phyloP scores from a whole-genome alignment of 306 rosid species.

The Prunus mume region DNA sequence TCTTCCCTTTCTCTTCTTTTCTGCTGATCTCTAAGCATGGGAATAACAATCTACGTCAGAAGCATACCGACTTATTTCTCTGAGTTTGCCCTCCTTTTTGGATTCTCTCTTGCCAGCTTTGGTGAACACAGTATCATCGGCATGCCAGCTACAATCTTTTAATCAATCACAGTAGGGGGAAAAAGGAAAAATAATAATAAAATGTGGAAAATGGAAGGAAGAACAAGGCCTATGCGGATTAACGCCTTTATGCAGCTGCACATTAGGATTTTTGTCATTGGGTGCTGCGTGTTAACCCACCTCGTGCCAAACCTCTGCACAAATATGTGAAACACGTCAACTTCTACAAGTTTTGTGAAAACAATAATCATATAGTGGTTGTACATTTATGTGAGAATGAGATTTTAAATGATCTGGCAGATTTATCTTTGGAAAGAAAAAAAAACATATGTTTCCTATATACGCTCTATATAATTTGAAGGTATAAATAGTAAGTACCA shows the following conservation, averaged over 20 bases:
- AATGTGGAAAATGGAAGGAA: conserved; percentile 25
- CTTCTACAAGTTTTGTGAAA: background rate
- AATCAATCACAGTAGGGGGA: conserved; percentile 48
- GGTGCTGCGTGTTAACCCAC: conserved; percentile 96
- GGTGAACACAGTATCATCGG: conserved; percentile 36
- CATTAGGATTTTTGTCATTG: conserved; percentile 55
- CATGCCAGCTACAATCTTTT: conserved; percentile 62
- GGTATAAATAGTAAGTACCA: background rate
- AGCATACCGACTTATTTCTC: conserved; percentile 60
- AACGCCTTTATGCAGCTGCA: conserved; percentile 34
- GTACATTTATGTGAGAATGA: background rate
- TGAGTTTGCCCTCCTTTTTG: conserved; percentile 22
- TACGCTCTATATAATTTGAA: background rate
- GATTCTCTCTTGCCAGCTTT: conserved; percentile 33
- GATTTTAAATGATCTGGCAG: background rate
- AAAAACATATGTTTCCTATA: no score
- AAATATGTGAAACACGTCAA: conserved; percentile 27
- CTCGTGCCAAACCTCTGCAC: conserved; percentile 71
- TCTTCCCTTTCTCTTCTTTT: conserved; percentile 45
- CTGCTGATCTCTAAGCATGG: conserved; percentile 57
- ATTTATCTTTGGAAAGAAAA: no score
- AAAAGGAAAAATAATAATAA: conserved; percentile 19
- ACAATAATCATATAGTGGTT: background rate
- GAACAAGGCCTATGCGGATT: conserved; percentile 40
- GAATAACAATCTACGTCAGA: conserved; percentile 79